phyloP scores from a whole-genome alignment of 305 asterid genomes.

The Fraxinus xanthoxyloides region DNA sequence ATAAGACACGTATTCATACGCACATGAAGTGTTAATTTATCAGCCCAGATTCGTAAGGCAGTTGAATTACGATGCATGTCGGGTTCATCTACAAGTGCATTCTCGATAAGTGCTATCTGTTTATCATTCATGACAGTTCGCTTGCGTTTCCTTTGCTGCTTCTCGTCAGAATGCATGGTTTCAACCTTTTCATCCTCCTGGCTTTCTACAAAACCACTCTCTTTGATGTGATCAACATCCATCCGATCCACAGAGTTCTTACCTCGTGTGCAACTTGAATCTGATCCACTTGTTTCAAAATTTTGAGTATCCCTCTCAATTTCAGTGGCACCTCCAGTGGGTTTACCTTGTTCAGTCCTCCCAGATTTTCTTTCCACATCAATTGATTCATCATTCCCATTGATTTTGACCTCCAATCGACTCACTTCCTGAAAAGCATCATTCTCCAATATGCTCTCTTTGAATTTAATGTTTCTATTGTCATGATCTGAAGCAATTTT shows the following conservation, averaged over 20 bases:
- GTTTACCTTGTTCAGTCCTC: constrained; percentile 40
- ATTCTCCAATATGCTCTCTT: constrained; percentile 36
- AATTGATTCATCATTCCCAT: constrained; percentile 33
- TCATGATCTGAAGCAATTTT: constrained; percentile 38
- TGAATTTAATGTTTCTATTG: constrained; percentile 34
- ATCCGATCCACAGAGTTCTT: constrained; percentile 44
- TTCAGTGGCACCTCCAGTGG: constrained; percentile 36
- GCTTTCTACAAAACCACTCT: constrained; percentile 48
- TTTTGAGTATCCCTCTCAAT: constrained; percentile 50
- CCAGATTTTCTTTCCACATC: constrained; percentile 37
- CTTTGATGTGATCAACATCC: constrained; percentile 53
- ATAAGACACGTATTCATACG: constrained; percentile 28
- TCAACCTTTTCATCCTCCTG: constrained; percentile 64
- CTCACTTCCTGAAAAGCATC: constrained; percentile 36
- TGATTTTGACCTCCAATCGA: constrained; percentile 35
- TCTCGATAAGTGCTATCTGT: constrained; percentile 74
- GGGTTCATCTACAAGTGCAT: constrained; percentile 76
- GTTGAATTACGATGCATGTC: constrained; percentile 86
- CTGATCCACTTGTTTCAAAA: constrained; percentile 77
- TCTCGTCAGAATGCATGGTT: constrained; percentile 63
- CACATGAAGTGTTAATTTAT: constrained; percentile 71
- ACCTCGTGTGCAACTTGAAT: constrained; percentile 72
- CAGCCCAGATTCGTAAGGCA: constrained; percentile 67
- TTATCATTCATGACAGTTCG: constrained; percentile 87
- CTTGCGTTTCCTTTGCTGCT: constrained; percentile 84